Evolutionary conservation across 177 flowering plant species (phyloP), one percentile per base, ranked within the genome.

Genomic region (Vitis hybrid): DNA sequence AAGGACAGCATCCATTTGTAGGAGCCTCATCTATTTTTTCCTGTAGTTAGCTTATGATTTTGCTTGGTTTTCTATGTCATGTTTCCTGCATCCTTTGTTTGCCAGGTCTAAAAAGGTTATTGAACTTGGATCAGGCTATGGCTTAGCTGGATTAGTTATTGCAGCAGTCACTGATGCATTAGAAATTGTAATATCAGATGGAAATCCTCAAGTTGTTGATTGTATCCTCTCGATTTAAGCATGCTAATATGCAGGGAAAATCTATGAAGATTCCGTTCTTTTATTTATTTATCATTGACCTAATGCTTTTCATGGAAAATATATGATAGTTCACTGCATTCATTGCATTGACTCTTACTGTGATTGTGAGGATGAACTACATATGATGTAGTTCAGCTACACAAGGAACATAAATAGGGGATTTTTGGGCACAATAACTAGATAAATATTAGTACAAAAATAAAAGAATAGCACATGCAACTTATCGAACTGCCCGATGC

Each of bases 61-160:
- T 79, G 31, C 60, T 54, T 70, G 10, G 3, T 53, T 55, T 72
- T 65, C 53, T 24, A 9, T 31, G 19, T 28, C 33, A 57, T 63
- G 47, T 57, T 78, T 38, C 47, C 9, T 38, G 47, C 47, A 38
- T 38, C 47, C 47, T 38, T 38, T 38, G 47, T 7, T 38, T 38
- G 47, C 38, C 71, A 90, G 97, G 82, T 79, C 81, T 71, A 95
- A 91, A 79, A 83, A 77, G 80, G 83, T 93, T 47, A 89, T 95
- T 68, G 99, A 95, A 81, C 95, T 93, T 79, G 99, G 99, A 58
- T 88, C 99, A 22, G 99, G 99, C 52, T 95, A 93, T 85, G 99
- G 98, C 63, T 84, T 95, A 70, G 97, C 99, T 75, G 99, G 97
- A 52, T 77, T 95, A 68, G 95, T 85, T 65, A 81, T 93, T 84